Base-by-base conservation (phyloP, 768 basidiomycete species). In the Tulasnella sp. region DNA sequence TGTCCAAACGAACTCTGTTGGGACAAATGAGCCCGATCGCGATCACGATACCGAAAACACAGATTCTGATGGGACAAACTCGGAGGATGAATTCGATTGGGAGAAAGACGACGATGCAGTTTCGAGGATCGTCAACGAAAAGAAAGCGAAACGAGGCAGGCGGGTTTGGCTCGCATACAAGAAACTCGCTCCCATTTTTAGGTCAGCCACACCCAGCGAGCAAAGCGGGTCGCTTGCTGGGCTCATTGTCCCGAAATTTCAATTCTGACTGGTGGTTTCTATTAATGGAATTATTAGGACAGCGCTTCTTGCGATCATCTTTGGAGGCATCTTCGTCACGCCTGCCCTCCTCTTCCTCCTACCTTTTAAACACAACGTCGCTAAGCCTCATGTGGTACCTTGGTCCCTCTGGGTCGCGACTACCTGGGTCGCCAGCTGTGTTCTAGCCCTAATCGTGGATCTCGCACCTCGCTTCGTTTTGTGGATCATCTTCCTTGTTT, bases 81-180 rank as follows among this genome's bases (percentile, higher is more conserved):
- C 79, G 2, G 78, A 77, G 9, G 84, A 85, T 66, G 82, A 86
- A 64, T 86, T 88, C 63, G 76, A 86, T 72, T 85, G 84, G 84
- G 82, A 85, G 56, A 77, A 81, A 53, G 81, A 79, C 49, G 79
- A 82, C 12, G 75, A 76, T 22, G 70, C 67, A 31, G 61, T 65
- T 50, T 69, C 63, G 30, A 59, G 53, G 51, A 63, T 66, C 25
- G 57, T 67, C 15, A 66, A 66, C 4, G 66, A 66, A 19, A 65
- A 71, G 48, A 79, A 80, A 64, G 83, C 82, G 2, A 80, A 76
- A 64, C 76, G 85, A 50, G 80, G 81, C 51, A 77, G 83, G 46
- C 74, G 76, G 31, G 66, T 87, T 48, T 87, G 80, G 75, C 71
- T 80, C 31, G 73, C 74, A 1, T 85, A 85, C 68, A 78, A 85